These are phyloP conservation scores for Collariella sp. DNA, from an alignment of 495 filamentous ascomycete genomes.

Conservation along the genomic window DNA sequence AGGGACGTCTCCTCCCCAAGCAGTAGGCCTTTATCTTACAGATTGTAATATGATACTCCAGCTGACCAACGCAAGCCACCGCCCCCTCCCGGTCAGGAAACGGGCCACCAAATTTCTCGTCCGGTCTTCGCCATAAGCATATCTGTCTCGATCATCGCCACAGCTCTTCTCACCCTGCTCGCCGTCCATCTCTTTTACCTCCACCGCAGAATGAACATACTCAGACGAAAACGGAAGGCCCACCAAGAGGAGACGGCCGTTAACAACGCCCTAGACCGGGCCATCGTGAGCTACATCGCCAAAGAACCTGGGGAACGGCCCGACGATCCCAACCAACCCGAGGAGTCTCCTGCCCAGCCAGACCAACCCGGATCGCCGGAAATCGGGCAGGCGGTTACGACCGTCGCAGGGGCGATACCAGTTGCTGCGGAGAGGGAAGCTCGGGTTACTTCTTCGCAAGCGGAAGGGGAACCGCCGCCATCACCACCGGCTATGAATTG, in stretches of 20 bases:
- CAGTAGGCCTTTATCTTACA: neutral
- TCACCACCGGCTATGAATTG: neutral
- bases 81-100: too few relatives aligned
- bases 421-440: neutral
- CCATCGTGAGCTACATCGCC: slow-evolving; percentile 24
- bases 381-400: neutral
- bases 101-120: slow-evolving; percentile 2
- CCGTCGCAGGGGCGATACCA: neutral
- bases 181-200: slow-evolving; percentile 16
- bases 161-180: slow-evolving; percentile 17
- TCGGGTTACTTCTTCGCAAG: neutral
- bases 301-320: slow-evolving; percentile 1
- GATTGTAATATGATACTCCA: neutral
- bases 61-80: too few relatives aligned
- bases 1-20: slow-evolving; percentile 7
- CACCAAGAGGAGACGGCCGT: slow-evolving; percentile 18
- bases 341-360: neutral
- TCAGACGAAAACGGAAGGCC: slow-evolving; percentile 6
- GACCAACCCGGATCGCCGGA: neutral
- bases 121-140: slow-evolving; percentile 12
- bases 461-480: neutral
- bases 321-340: slow-evolving; percentile 6
- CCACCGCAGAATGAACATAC: slow-evolving; percentile 8
- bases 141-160: slow-evolving; percentile 16
- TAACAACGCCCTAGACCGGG: slow-evolving; percentile 22